Conservation (phyloP, 495 filamentous ascomycete species). For the Podospora bellae-mahoneyi region DNA sequence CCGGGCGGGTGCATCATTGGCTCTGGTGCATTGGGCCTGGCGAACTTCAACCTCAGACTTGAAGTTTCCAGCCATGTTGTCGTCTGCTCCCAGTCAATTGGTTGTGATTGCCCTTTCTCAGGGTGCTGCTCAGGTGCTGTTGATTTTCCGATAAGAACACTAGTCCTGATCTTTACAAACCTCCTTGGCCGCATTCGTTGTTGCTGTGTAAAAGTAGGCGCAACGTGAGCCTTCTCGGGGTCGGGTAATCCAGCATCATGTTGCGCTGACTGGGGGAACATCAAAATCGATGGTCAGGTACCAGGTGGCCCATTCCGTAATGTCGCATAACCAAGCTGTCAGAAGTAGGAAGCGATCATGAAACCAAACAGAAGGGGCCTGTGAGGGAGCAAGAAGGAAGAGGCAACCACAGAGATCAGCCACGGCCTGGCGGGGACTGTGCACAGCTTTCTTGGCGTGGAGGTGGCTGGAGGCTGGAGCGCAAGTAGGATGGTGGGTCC, state of each 20-base stretch:
- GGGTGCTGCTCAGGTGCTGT: neutral
- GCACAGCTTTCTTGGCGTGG: neutral
- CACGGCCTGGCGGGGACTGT: neutral
- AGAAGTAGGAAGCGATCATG: neutral
- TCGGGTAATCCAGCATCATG: neutral
- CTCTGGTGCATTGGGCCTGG: neutral
- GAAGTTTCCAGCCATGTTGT: neutral
- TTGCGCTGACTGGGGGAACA: too few relatives aligned
- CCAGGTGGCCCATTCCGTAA: too few relatives aligned
- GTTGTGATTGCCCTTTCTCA: neutral
- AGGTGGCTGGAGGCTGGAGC: conserved; percentile 1
- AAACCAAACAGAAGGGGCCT: neutral
- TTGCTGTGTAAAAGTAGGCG: too few relatives aligned
- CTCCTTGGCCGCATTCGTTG: neutral
- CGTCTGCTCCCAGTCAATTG: neutral
- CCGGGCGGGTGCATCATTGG: conserved; percentile 4
- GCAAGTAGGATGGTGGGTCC: neutral
- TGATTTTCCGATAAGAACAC: neutral
- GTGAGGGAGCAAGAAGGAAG: neutral
- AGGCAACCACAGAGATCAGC: neutral
- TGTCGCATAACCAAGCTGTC: too few relatives aligned
- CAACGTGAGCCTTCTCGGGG: neutral
- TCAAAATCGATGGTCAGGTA: too few relatives aligned
- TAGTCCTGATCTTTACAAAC: neutral
- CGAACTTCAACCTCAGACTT: neutral